These are phyloP conservation scores for Beta macrorhiza DNA, from an alignment of 179 eudicot species.

Conservation along the genomic window DNA sequence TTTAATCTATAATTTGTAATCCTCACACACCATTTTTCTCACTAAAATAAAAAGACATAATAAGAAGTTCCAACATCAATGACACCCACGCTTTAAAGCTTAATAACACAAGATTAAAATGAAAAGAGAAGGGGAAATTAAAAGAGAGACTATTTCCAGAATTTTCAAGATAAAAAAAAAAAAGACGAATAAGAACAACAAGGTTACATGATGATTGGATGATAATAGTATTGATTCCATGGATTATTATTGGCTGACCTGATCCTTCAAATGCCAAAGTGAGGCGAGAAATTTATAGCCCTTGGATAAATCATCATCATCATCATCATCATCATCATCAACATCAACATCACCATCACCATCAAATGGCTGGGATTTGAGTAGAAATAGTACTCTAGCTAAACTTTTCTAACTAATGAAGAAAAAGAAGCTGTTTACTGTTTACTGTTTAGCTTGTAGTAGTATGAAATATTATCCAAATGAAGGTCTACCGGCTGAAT, in stretches of 20 bases:
- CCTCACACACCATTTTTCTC: neutral
- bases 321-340: slow-evolving; percentile 4
- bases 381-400: slow-evolving; percentile 15
- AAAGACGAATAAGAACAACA: slow-evolving; percentile 10
- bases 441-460: too few relatives aligned
- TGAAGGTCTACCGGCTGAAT: slow-evolving; percentile 37
- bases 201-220: slow-evolving; percentile 21
- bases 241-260: slow-evolving; percentile 33
- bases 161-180: slow-evolving; percentile 24
- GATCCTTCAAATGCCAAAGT: slow-evolving; percentile 9
- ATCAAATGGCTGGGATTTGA: slow-evolving; percentile 2
- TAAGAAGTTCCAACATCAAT: slow-evolving; percentile 16
- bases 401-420: slow-evolving; percentile 18
- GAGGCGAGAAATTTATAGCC: slow-evolving; percentile 1
- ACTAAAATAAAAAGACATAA: neutral
- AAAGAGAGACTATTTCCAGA: slow-evolving; percentile 30
- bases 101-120: neutral
- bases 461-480: slow-evolving; percentile 23
- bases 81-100: neutral
- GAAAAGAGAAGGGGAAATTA: neutral
- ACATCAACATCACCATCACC: neutral
- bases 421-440: neutral
- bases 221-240: neutral
- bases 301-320: slow-evolving; percentile 16
- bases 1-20: neutral